Percentiles rank a stretch among this genome's conserved stretches.
phyloP scores from a whole-genome alignment of 2,329 filamentous ascomycete species.

The Xylariaceae sp. region DNA sequence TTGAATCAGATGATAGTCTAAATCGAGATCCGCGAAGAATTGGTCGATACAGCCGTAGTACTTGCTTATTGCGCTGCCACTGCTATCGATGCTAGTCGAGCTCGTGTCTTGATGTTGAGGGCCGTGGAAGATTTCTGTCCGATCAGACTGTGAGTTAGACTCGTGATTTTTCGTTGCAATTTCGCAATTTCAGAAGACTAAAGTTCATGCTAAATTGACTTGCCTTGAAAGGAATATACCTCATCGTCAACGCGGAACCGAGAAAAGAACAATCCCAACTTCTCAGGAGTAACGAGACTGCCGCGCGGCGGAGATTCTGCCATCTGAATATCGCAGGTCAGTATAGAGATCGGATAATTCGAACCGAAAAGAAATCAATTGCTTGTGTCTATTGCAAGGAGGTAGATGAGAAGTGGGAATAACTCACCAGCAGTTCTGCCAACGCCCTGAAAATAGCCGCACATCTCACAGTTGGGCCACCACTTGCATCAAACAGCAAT shows the following conservation, averaged over 20 bases:
- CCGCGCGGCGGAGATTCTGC: conserved; percentile 64
- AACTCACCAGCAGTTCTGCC: conserved; percentile 65
- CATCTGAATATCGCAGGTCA: conserved; percentile 44
- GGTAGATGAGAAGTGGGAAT: conserved; percentile 1
- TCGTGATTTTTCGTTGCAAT: not conserved
- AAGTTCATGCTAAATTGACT: conserved; percentile 33
- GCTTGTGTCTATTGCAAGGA: no score
- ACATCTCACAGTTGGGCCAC: conserved; percentile 63
- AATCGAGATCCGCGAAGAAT: conserved; percentile 53
- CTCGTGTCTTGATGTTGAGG: conserved; percentile 13
- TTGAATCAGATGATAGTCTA: conserved; percentile 64
- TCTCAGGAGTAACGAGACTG: conserved; percentile 68
- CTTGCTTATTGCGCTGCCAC: conserved; percentile 4
- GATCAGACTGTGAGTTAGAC: not conserved
- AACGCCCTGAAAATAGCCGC: conserved; percentile 70
- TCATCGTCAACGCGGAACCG: conserved; percentile 62
- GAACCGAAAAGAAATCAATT: no score
- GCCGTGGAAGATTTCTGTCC: conserved; percentile 43
- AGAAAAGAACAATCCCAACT: conserved; percentile 71
- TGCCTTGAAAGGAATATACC: conserved; percentile 61
- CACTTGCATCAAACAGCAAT: conserved; percentile 64
- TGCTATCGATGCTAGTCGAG: conserved; percentile 14
- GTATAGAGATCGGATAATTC: not conserved
- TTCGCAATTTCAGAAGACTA: not conserved
- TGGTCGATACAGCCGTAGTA: conserved; percentile 50